These are phyloP conservation scores for Rhizopogon roseolus DNA, from an alignment of 768 basidiomycete genomes.

Conservation along the genomic window DNA sequence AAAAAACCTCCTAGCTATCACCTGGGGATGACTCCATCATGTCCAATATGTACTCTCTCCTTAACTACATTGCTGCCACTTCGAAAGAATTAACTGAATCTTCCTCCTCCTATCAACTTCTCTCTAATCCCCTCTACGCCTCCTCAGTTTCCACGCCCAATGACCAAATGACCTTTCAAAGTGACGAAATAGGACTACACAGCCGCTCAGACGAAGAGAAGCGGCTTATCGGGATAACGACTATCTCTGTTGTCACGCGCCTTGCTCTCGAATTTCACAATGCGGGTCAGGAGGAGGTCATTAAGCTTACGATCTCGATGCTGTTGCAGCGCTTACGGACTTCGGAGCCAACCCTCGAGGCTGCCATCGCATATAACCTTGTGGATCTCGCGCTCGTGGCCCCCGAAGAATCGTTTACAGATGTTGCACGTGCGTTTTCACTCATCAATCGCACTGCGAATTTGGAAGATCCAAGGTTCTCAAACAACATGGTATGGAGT, in stretches of 20 bases:
- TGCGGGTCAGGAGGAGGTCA: conserved; percentile 72
- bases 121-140: conserved; percentile 36
- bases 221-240: conserved; percentile 80
- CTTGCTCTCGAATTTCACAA: conserved; percentile 75
- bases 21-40: conserved; percentile 86
- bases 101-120: conserved; percentile 37
- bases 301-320: conserved; percentile 88
- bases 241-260: conserved; percentile 85
- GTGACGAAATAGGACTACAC: conserved; percentile 58
- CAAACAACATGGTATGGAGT: conserved; percentile 76
- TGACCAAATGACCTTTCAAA: conserved; percentile 49
- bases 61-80: conserved; percentile 86
- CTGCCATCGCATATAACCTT: conserved; percentile 87
- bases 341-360: conserved; percentile 85
- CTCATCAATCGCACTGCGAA: conserved; percentile 82
- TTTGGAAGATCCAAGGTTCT: conserved; percentile 81
- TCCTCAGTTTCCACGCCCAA: conserved; percentile 24
- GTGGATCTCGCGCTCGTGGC: conserved; percentile 85
- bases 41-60: conserved; percentile 94
- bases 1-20: conserved; percentile 48
- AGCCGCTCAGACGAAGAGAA: conserved; percentile 82
- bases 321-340: conserved; percentile 80
- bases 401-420: conserved; percentile 70
- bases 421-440: conserved; percentile 83
- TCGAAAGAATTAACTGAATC: conserved; percentile 69